Percentiles rank a stretch among this genome's conserved stretches.
These are phyloP conservation scores for Herpetospermum pedunculosum DNA, from an alignment of 306 rosid genomes.

Conservation along the genomic window DNA sequence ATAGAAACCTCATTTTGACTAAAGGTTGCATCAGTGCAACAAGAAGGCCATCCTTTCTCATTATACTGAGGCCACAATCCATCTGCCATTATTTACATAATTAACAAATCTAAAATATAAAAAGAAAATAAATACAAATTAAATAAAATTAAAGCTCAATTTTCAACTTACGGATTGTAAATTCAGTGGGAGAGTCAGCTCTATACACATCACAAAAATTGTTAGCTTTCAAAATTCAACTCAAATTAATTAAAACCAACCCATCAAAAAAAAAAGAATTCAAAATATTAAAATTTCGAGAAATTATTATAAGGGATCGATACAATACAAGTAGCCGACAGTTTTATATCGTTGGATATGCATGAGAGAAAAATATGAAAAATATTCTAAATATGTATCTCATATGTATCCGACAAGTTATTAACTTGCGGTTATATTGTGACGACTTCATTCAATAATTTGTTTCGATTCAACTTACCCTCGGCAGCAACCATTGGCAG, in stretches of 20 bases:
- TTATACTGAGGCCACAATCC: slow-evolving; percentile 7
- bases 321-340: no score
- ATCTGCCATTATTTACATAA: background rate
- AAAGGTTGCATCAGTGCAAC: background rate
- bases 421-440: no score
- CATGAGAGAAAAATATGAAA: no score
- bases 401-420: no score
- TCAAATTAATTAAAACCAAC: background rate
- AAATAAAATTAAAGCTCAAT: background rate
- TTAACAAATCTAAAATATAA: background rate
- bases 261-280: background rate
- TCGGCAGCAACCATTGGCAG: slow-evolving; percentile 2
- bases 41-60: slow-evolving; percentile 2
- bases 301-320: no score
- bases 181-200: background rate
- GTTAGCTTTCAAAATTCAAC: background rate
- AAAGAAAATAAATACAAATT: no score
- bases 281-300: no score
- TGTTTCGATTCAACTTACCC: no score
- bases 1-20: background rate
- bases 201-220: background rate
- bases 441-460: no score
- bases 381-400: no score
- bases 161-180: slow-evolving; percentile 1
- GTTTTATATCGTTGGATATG: no score